Evolutionary conservation across 2,329 filamentous ascomycete species (phyloP), one percentile per base, ranked within the genome.

Genomic region (Nemania sp.): DNA sequence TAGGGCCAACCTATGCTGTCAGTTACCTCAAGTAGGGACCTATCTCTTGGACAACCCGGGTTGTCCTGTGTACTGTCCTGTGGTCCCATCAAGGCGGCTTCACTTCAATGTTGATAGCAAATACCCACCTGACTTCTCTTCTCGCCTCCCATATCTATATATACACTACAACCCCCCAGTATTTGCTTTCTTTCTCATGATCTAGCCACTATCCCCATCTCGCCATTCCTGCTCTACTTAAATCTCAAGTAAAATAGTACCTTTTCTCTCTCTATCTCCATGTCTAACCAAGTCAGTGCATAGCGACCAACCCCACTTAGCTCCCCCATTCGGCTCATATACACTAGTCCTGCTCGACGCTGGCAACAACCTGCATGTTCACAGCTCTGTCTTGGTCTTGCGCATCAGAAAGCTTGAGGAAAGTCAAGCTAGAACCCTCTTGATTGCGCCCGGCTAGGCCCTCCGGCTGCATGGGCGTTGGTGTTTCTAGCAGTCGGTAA

Each of bases 401-500:
- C 56, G 56, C 53, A 57, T 54, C 56, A 59, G 34, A 18, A 37
- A 34, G 55, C 34, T 48, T 40, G 15, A 45, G 35, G 42, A 35
- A 40, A 53, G 39, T 42, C 29, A 46, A 51, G 18, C 48, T 46
- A 40, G 43, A 45, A 50, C 54, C 43, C 61, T 59, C 37, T 47
- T 39, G 43, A 45, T 50, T 59, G 56, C 47, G 21, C 49, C 59
- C 18, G 57, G 58, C 47, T 20, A 58, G 65, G 58, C 54, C 43
- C 56, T 54, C 68, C 67, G 67, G 54, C 67, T 68, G 68, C 68
- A 59, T 66, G 67, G 58, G 68, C 64, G 48, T 51, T 46, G 43
- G 57, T 40, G 59, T 63, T 63, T 69, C 62, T 67, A 59, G 65
- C 63, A 67, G 65, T 69, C 66, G 65, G 66, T 68, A 56, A 55